Base-by-base conservation (phyloP, 768 basidiomycete species). In the Leucocoprinus birnbaumii region DNA sequence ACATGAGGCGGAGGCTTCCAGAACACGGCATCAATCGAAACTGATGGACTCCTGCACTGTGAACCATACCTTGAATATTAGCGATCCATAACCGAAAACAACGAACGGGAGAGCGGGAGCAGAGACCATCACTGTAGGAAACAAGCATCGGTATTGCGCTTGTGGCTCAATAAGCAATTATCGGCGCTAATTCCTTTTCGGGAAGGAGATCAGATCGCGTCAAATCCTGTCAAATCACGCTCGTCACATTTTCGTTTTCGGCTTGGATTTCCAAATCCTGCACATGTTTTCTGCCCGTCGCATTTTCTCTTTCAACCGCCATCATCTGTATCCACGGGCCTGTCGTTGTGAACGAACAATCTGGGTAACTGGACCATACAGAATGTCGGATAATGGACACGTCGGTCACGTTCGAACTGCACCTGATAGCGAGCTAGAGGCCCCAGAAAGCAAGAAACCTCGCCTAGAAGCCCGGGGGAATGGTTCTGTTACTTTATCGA, bases 11-110 rank as follows among this genome's bases (percentile, higher is more conserved):
- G 91, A 26, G 91, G 91, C 93, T 95, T 14, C 48, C 21, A 34
- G 40, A 35, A 11, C 10, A 35, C 46, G 31, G 2, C 16, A 55
- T 21, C 19, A 47, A 26, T 25, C 8, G 25, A 47, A 34, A 55
- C 57, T 13, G 38, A 16, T 14, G 13, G n/a, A 16, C 31, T 31
- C n/a, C n/a, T 31, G 31, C 5, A 31, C 31, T 5, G 38, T 10
- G 9, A 3, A 38, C n/a, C 38, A 27, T 63, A 87, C 93, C 80
- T 93, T 95, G 80, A 89, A 96, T 55, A 96, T 94, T 38, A 97
- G 78, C 5, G 91, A 94, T 10, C 94, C 94, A 61, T 97, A 97
- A 26, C 93, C 93, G 61, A 96, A 97, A 11, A 96, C 89, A 50
- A 90, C 76, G 65, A 86, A 94, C 2, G 74, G 70, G 24, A 19